Base-by-base conservation (phyloP, 2,329 filamentous ascomycete genomes). In the Hymenoscyphus occultus region DNA sequence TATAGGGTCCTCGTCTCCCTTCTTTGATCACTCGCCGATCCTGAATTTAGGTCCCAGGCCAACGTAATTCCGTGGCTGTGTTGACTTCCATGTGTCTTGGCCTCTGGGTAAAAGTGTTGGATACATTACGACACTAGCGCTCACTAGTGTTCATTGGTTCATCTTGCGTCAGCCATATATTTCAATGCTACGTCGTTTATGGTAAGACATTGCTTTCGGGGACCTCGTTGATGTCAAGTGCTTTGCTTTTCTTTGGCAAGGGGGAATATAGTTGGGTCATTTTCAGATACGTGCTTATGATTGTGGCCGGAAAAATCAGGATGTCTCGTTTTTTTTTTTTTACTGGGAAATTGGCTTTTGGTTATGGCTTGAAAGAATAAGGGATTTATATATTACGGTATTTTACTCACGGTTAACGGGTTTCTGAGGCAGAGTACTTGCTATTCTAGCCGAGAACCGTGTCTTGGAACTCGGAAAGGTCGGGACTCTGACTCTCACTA, bases 71-170 rank as follows among this genome's bases (percentile, higher is more conserved):
- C 13, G 45, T 19, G 40, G 40, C 40, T 42, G 40, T 42, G 40
- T 19, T 7, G 1, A 12, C n/a, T 19, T 51, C 45, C 45, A 51
- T 51, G n/a, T 51, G 45, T 51, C 45, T 51, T 51, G 45, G 45
- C 19, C n/a, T 48, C 45, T 48, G 45, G 45, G 45, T 51, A 51
- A 51, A 51, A 22, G 42, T 45, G 42, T 22, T 22, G n/a, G n/a
- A 19, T 51, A 51, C 45, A 51, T 51, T 51, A n/a, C 28, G 28
- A 28, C 45, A 51, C n/a, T 51, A 51, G 45, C 45, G 45, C 45
- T 45, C n/a, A 45, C n/a, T 16, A 7, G 7, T 45, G 28, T 45
- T 45, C 42, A 45, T 45, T 45, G 42, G 42, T n/a, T 51, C 45
- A 22, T n/a, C 16, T n/a, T 10, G 45, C 45, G 45, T 51, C 45